Conservation (phyloP, 108 stramenopile genomes). For the Cyclostephanos tholiformis region DNA sequence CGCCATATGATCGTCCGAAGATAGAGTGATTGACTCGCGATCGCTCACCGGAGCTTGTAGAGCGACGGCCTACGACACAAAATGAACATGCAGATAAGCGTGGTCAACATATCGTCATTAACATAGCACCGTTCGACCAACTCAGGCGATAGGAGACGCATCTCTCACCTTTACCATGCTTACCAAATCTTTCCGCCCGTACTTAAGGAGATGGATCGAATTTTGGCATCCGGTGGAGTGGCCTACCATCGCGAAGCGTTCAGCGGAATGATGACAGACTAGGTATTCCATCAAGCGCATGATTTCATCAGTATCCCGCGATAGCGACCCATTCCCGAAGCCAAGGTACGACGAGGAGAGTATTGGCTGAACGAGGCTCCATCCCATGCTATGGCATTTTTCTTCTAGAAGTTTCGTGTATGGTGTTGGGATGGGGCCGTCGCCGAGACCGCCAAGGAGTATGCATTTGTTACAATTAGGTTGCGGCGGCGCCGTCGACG, state of each 20-base stretch:
- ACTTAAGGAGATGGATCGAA: constrained; percentile 79
- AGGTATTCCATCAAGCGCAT: constrained; percentile 61
- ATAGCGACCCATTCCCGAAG: constrained; percentile 79
- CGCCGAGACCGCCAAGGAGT: constrained; percentile 75
- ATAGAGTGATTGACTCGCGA: constrained; percentile 69
- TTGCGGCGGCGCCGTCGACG: background rate
- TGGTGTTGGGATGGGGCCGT: constrained; percentile 80
- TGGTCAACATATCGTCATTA: background rate
- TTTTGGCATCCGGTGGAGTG: constrained; percentile 96
- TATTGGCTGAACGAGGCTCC: constrained; percentile 84
- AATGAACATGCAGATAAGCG: background rate
- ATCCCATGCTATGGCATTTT: constrained; percentile 51
- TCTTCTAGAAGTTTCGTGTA: constrained; percentile 67
- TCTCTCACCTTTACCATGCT: constrained; percentile 40
- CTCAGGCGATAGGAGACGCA: background rate
- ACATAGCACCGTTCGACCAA: background rate
- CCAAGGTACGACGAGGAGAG: constrained; percentile 70
- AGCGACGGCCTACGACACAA: constrained; percentile 55
- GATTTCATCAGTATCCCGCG: constrained; percentile 69
- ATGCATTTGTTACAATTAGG: constrained; percentile 69
- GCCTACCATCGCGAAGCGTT: constrained; percentile 80
- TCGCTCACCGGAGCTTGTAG: constrained; percentile 95
- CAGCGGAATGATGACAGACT: constrained; percentile 53
- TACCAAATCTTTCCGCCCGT: constrained; percentile 51
- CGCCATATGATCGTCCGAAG: constrained; percentile 33